Conservation (phyloP, 257 asterid species). For the Solanum commersonii region DNA sequence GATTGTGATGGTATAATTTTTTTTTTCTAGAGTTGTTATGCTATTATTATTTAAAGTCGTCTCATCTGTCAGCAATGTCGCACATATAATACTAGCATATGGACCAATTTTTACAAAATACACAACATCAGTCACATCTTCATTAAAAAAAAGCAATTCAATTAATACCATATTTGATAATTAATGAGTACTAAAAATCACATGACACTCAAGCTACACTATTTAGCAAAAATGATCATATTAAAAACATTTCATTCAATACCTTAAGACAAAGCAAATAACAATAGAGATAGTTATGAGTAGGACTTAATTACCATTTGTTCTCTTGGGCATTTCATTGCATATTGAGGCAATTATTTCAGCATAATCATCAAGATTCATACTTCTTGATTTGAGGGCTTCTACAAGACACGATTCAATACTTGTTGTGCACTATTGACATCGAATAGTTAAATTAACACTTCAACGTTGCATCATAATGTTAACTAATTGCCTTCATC, state of each 20-base stretch:
- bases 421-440: background rate
- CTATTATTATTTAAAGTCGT: background rate
- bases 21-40: no score
- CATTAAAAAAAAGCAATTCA: background rate
- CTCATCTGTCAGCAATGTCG: background rate
- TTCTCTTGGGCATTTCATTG: background rate
- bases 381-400: conserved; percentile 13
- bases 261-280: background rate
- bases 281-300: background rate
- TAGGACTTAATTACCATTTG: conserved; percentile 1
- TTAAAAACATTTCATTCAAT: background rate
- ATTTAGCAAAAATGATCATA: background rate
- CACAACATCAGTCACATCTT: background rate
- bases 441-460: background rate
- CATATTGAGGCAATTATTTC: conserved; percentile 16
- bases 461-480: background rate
- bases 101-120: background rate
- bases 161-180: background rate
- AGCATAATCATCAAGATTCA: conserved; percentile 10
- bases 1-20: background rate
- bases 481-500: background rate
- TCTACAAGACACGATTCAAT: conserved; percentile 15
- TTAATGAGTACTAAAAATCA: background rate
- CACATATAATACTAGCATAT: background rate
- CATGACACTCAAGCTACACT: background rate